phyloP scores from a whole-genome alignment of 2,329 filamentous ascomycete species.

The Penicillium janthinellum region DNA sequence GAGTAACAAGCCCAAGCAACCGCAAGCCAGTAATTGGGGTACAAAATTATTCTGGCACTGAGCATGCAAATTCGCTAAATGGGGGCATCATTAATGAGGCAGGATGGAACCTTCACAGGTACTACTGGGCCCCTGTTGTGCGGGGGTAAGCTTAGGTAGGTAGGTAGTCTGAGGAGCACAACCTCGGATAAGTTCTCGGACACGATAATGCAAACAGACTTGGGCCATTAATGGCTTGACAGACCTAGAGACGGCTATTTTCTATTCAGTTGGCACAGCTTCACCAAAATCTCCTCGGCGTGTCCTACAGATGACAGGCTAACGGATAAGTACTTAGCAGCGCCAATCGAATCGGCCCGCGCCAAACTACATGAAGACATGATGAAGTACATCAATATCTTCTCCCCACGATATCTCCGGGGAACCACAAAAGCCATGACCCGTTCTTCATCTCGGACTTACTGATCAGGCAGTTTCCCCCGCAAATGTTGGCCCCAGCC shows the following conservation, averaged over 20 bases:
- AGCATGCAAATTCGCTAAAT: too few relatives aligned
- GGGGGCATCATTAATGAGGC: neutral
- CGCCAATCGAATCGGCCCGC: neutral
- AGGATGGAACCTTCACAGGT: too few relatives aligned
- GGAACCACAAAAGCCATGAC: neutral
- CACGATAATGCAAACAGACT: neutral
- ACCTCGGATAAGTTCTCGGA: neutral
- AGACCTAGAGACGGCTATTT: neutral
- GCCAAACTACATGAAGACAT: neutral
- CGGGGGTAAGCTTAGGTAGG: too few relatives aligned
- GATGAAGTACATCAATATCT: neutral
- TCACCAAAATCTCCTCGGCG: neutral
- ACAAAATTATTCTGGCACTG: too few relatives aligned
- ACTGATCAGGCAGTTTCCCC: conserved; percentile 6
- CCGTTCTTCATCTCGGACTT: neutral
- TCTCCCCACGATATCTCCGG: neutral
- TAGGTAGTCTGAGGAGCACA: neutral
- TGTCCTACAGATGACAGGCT: neutral
- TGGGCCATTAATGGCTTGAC: neutral
- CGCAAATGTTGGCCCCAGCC: neutral
- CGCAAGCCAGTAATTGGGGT: too few relatives aligned
- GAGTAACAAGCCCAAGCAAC: too few relatives aligned
- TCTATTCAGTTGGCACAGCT: neutral
- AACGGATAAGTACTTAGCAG: conserved; percentile 5
- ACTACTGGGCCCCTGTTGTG: too few relatives aligned